phyloP scores from a whole-genome alignment of 108 stramenopile genomes.

The Stephanodiscus minutulus region DNA sequence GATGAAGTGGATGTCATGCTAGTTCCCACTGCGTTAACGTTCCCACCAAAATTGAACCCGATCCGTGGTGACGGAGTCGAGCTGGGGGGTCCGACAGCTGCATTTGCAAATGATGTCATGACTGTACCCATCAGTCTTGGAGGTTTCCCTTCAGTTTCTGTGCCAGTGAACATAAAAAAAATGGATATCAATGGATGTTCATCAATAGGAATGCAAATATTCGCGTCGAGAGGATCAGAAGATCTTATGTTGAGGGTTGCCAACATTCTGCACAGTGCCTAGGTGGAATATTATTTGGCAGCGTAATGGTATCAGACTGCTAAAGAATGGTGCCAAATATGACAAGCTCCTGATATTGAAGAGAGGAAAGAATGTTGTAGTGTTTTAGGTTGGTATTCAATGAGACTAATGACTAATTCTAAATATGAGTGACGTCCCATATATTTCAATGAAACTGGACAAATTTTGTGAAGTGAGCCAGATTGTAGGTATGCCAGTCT shows the following conservation, averaged over 20 bases:
- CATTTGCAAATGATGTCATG: conserved; percentile 92
- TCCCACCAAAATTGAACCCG: conserved; percentile 54
- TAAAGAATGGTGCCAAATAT: background rate
- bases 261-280: conserved; percentile 14
- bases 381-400: background rate
- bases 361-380: background rate
- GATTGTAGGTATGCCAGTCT: too few species aligned
- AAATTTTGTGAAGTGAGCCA: too few species aligned
- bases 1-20: conserved; percentile 73
- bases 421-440: background rate
- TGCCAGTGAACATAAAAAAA: conserved; percentile 49
- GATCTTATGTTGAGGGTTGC: conserved; percentile 52
- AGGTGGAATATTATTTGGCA: background rate
- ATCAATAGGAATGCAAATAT: conserved; percentile 50
- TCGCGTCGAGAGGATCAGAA: conserved; percentile 60
- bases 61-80: conserved; percentile 7
- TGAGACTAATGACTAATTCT: background rate
- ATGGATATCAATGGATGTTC: conserved; percentile 1
- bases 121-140: conserved; percentile 87
- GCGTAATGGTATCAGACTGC: background rate
- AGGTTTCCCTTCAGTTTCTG: conserved; percentile 80
- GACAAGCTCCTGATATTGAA: background rate
- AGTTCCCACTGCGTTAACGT: conserved; percentile 75
- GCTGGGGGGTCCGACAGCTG: conserved; percentile 60
- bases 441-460: background rate